A percentile compares a stretch with the other conserved stretches of the same genome.
These are phyloP conservation scores for Lentinula novae-zelandiae DNA, from an alignment of 1,284 basidiomycete species.

Conservation along the genomic window DNA sequence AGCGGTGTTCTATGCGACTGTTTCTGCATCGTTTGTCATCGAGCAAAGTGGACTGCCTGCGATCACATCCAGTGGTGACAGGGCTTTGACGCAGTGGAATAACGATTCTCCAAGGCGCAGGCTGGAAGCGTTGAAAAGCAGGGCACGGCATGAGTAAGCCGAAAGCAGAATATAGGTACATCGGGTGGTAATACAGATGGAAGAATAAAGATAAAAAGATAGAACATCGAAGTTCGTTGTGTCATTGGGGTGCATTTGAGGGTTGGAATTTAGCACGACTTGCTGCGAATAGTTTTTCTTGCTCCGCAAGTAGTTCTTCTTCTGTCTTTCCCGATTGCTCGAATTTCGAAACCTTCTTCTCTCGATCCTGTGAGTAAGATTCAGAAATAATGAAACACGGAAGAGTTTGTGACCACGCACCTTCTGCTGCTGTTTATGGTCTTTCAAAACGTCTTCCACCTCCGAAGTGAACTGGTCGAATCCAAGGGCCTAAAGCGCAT, in stretches of 20 bases:
- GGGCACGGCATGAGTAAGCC: neutral
- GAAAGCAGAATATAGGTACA: slow-evolving; percentile 2
- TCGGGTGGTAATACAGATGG: slow-evolving; percentile 9
- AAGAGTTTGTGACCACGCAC: slow-evolving; percentile 36
- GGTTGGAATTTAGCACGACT: slow-evolving; percentile 74
- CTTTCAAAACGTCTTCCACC: slow-evolving; percentile 88
- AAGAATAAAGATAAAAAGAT: slow-evolving; percentile 14
- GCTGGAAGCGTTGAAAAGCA: slow-evolving; percentile 41
- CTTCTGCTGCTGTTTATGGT: slow-evolving; percentile 95
- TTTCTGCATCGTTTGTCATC: slow-evolving; percentile 81
- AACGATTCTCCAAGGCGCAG: slow-evolving; percentile 54
- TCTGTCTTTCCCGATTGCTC: slow-evolving; percentile 89
- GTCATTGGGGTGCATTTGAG: slow-evolving; percentile 37
- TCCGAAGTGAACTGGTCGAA: slow-evolving; percentile 86
- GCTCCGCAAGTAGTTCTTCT: slow-evolving; percentile 84
- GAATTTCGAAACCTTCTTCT: slow-evolving; percentile 86
- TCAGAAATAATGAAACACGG: slow-evolving; percentile 8
- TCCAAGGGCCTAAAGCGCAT: slow-evolving; percentile 65
- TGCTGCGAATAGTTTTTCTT: slow-evolving; percentile 89
- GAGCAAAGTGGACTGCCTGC: slow-evolving; percentile 78
- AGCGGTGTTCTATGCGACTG: slow-evolving; percentile 71
- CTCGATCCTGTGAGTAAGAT: slow-evolving; percentile 56
- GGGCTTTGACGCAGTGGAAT: slow-evolving; percentile 59
- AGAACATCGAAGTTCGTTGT: neutral
- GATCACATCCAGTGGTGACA: slow-evolving; percentile 28